phyloP scores from a whole-genome alignment of 2,329 filamentous ascomycete species.

The Calonectria multiphialidica region DNA sequence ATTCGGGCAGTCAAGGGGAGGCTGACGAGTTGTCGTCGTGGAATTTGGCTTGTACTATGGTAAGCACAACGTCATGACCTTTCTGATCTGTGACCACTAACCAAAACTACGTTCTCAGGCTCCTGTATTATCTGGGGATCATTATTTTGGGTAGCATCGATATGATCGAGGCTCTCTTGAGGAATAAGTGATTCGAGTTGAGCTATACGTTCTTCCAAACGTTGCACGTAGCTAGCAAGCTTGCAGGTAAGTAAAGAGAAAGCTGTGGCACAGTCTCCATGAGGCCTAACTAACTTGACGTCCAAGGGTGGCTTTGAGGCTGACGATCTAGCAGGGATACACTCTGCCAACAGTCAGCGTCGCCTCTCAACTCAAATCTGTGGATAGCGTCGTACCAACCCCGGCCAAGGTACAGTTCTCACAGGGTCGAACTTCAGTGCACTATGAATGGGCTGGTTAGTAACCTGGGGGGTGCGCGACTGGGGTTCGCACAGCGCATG shows the following conservation, averaged over 20 bases:
- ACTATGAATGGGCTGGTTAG: slow-evolving; percentile 18
- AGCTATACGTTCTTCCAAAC: slow-evolving; percentile 14
- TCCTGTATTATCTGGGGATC: neutral
- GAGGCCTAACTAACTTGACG: neutral
- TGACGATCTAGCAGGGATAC: neutral
- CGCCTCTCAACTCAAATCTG: neutral
- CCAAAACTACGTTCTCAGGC: too few species aligned
- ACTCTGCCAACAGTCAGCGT: neutral
- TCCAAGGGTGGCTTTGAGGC: neutral
- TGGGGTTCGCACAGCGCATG: neutral
- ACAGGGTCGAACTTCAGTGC: slow-evolving; percentile 18
- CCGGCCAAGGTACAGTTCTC: slow-evolving; percentile 19
- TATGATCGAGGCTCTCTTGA: slow-evolving; percentile 16
- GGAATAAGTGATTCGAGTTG: slow-evolving; percentile 17
- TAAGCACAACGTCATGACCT: too few species aligned
- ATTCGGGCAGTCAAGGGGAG: neutral
- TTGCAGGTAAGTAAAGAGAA: too few species aligned
- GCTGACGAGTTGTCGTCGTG: neutral
- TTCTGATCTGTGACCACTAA: too few species aligned
- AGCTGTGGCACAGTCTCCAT: too few species aligned
- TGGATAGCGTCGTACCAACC: slow-evolving; percentile 7
- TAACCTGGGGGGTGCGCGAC: neutral
- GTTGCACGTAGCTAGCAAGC: slow-evolving; percentile 11
- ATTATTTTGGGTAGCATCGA: neutral
- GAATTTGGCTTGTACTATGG: too few species aligned